Percentiles rank a stretch among this genome's conserved stretches.
phyloP scores from a whole-genome alignment of 2,329 filamentous ascomycete genomes.

The Aureobasidium subglaciale region DNA sequence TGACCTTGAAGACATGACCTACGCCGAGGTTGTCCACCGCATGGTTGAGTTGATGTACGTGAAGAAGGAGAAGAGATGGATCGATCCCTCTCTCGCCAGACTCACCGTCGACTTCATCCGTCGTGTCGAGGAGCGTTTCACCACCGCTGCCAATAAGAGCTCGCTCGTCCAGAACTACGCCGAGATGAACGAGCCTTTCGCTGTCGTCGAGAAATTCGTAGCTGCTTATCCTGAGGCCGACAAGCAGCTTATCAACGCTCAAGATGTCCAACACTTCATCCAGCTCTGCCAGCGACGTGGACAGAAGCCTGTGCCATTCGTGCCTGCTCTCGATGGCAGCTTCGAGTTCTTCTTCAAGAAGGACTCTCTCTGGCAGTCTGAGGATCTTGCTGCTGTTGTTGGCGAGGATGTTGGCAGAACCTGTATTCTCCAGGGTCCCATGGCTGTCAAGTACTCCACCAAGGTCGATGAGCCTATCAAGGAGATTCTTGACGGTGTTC shows the following conservation, averaged over 20 bases:
- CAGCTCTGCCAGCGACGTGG: slow-evolving; percentile 82
- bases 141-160: slow-evolving; percentile 58
- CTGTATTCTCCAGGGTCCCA: slow-evolving; percentile 92
- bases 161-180: slow-evolving; percentile 86
- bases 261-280: slow-evolving; percentile 96
- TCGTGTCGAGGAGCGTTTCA: slow-evolving; percentile 94
- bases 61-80: slow-evolving; percentile 85
- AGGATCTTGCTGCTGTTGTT: slow-evolving; percentile 92
- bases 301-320: slow-evolving; percentile 96
- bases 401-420: slow-evolving; percentile 93
- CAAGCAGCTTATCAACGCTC: slow-evolving; percentile 89
- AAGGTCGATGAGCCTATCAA: slow-evolving; percentile 89
- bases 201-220: slow-evolving; percentile 70
- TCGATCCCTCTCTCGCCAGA: slow-evolving; percentile 72
- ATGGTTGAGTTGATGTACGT: slow-evolving; percentile 89
- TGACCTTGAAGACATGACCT: slow-evolving; percentile 94
- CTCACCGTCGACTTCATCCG: slow-evolving; percentile 94
- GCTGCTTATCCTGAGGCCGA: slow-evolving; percentile 79
- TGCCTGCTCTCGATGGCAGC: slow-evolving; percentile 89
- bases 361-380: slow-evolving; percentile 98
- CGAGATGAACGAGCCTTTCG: slow-evolving; percentile 77
- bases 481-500: slow-evolving; percentile 86
- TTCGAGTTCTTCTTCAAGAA: slow-evolving; percentile 99
- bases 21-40: slow-evolving; percentile 75
- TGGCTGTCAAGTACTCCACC: slow-evolving; percentile 83